These are phyloP conservation scores for Pichia sp. DNA, from an alignment of 1,139 yeast genomes.

Conservation along the genomic window DNA sequence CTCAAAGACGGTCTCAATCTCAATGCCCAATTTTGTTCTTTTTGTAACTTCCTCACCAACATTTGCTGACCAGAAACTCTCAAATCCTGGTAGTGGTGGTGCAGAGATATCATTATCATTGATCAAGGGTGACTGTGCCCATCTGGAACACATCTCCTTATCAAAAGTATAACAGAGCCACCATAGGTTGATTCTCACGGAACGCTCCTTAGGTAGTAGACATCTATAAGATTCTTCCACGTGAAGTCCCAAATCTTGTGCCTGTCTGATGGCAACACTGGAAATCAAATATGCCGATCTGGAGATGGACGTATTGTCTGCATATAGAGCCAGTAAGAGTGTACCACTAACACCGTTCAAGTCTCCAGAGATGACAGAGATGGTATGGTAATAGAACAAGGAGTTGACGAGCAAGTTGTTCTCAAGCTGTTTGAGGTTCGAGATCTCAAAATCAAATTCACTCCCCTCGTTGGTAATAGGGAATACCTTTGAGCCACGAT, in stretches of 20 bases:
- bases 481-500: neutral
- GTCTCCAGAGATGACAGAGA: slow-evolving; percentile 45
- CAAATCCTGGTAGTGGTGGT: slow-evolving; percentile 21
- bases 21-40: slow-evolving; percentile 3
- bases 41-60: slow-evolving; percentile 1
- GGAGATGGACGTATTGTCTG: slow-evolving; percentile 38
- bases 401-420: slow-evolving; percentile 27
- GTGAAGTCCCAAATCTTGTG: slow-evolving; percentile 62
- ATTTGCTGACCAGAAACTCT: slow-evolving; percentile 17
- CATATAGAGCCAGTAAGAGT: slow-evolving; percentile 36
- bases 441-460: neutral
- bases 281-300: slow-evolving; percentile 39
- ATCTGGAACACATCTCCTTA: slow-evolving; percentile 44
- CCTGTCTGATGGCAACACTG: slow-evolving; percentile 49
- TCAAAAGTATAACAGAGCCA: slow-evolving; percentile 51
- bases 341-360: slow-evolving; percentile 43
- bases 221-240: slow-evolving; percentile 42
- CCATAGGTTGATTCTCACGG: slow-evolving; percentile 41
- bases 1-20: slow-evolving; percentile 10
- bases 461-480: neutral
- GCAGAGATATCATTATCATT: slow-evolving; percentile 42
- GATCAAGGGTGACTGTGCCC: slow-evolving; percentile 56
- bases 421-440: slow-evolving; percentile 11
- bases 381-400: slow-evolving; percentile 41
- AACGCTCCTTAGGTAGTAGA: slow-evolving; percentile 33